phyloP scores from a whole-genome alignment of 2,329 filamentous ascomycete genomes.

The Cercospora sp. region DNA sequence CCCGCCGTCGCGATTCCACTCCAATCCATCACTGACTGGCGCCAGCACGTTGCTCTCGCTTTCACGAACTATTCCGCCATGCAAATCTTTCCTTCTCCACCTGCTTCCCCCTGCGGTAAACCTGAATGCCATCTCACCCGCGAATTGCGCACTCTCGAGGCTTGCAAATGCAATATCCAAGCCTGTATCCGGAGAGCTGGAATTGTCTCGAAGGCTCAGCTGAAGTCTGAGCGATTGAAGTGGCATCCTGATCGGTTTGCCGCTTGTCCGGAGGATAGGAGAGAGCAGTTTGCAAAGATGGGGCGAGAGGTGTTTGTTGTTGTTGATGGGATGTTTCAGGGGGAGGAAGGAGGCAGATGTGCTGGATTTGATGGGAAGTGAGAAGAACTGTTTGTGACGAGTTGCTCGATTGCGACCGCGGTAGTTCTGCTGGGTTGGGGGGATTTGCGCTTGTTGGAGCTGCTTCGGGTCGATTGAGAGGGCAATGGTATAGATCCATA shows the following conservation, averaged over 20 bases:
- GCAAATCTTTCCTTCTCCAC: not conserved
- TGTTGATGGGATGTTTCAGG: constrained; percentile 15
- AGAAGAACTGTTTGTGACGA: not conserved
- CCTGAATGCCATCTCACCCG: not conserved
- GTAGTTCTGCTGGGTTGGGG: not conserved
- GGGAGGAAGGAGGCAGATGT: not conserved
- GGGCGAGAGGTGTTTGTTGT: constrained; percentile 24
- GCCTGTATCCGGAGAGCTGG: not conserved
- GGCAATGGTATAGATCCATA: not conserved
- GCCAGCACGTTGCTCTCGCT: not conserved
- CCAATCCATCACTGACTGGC: not conserved
- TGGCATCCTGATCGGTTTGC: constrained; percentile 23
- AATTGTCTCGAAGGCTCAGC: not conserved
- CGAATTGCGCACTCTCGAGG: not conserved
- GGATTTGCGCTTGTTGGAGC: not conserved
- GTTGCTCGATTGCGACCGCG: not conserved
- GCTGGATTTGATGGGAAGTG: not conserved
- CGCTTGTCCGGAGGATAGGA: not conserved
- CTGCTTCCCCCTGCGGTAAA: not conserved
- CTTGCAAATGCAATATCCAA: not conserved
- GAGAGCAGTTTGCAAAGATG: constrained; percentile 13
- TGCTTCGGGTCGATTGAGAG: not conserved
- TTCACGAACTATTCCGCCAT: not conserved
- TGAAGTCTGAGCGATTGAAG: constrained; percentile 7
- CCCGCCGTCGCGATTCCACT: not conserved